phyloP scores from a whole-genome alignment of 257 asterid species.

The Knoxia roxburghii region DNA sequence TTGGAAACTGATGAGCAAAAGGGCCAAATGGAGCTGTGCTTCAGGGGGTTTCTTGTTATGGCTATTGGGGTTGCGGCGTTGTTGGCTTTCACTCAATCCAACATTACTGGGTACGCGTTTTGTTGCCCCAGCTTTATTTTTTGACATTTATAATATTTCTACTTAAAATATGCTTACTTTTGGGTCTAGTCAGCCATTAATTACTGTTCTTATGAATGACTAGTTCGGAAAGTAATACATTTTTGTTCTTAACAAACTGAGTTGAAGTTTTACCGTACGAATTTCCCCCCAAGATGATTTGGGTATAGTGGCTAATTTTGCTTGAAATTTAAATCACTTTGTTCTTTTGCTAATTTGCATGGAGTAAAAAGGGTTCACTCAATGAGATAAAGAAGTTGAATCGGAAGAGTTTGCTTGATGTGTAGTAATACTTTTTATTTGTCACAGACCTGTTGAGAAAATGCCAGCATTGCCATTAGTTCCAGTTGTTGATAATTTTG shows the following conservation, averaged over 20 bases:
- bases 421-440: slow-evolving; percentile 1
- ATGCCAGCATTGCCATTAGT: slow-evolving; percentile 55
- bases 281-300: neutral
- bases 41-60: slow-evolving; percentile 57
- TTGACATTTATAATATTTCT: neutral
- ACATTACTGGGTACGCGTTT: slow-evolving; percentile 60
- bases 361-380: neutral
- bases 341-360: neutral
- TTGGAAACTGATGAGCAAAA: slow-evolving; percentile 9
- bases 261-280: neutral
- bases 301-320: neutral
- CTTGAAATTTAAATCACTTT: neutral
- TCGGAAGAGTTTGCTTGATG: neutral
- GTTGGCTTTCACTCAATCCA: slow-evolving; percentile 68
- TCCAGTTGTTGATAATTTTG: slow-evolving; percentile 29
- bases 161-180: neutral
- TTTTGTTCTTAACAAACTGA: neutral
- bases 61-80: slow-evolving; percentile 67
- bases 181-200: neutral
- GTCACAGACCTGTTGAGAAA: slow-evolving; percentile 58
- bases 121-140: slow-evolving; percentile 10
- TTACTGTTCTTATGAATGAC: neutral
- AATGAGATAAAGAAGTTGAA: no score
- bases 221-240: neutral
- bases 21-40: slow-evolving; percentile 27